Evolutionary conservation across 192 early-diverging fungal genomes (phyloP), one percentile per base, ranked within the genome.

Genomic region (Coemansia biformis): DNA sequence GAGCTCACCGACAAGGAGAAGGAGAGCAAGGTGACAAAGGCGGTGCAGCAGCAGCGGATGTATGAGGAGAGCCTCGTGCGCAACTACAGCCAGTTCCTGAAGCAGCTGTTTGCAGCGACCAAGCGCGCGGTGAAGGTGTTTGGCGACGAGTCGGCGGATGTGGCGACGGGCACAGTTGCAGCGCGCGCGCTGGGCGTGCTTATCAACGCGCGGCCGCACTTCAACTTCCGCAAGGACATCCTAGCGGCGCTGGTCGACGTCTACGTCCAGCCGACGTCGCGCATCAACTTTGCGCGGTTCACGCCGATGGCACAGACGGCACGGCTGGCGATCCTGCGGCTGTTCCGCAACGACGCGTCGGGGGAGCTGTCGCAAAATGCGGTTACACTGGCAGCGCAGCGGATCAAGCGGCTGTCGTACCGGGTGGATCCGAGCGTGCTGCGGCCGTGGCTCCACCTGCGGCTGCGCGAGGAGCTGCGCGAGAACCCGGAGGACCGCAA

Each of bases 221-320:
- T 98, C 75, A 98, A 98, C 77, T 98, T 91, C 60, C 84, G 93
- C 36, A 63, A 85, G 35, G 92, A 98, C 54, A 59, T 98, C 26
- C 79, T 98, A 76, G 86, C 84, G 3, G 81, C 87, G 1, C 60
- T 96, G 22, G 82, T 96, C 8, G 64, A 75, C 53, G 51, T 75
- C 10, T 75, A 75, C 43, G 71, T 75, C 46, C 71, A 75, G 63
- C 71, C 71, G 15, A 43, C 71, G 7, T 73, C 79, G 14, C 82
- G 85, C 38, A 88, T 92, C 80, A 85, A 78, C 52, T 72, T 73
- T 31, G 49, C 54, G 39, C 32, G 74, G 43, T 74, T 80, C 51
- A 65, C 84, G 51, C 53, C 76, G 36, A 79, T 89, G 43, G 76
- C 86, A 2, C 76, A 79, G 37, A 75, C 87, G 6, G 89, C 86